Base-by-base conservation (phyloP, 192 early-diverging fungal species). In the Rhizoclosmatium sp. region DNA sequence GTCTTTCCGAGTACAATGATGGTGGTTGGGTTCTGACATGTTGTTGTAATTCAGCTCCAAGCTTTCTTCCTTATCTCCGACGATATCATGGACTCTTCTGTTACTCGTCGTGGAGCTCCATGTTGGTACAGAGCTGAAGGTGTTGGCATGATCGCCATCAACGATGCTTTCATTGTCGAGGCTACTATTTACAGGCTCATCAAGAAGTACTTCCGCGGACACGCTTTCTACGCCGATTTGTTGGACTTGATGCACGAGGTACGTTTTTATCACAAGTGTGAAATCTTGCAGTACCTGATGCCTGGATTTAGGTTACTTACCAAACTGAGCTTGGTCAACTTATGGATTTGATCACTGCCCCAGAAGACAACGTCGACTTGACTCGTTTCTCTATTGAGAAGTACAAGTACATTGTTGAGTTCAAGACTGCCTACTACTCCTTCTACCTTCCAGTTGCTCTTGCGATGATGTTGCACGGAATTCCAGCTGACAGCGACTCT, bases 341-440 rank as follows among this genome's bases (percentile, higher is more conserved):
- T 81, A 92, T 98, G 78, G 98, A 99, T 85, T 86, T 99, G 81
- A 93, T 97, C 79, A 99, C 97, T n/a, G 98, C 98, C 5, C 97
- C 98, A 78, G 97, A 99, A 84, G 93, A 95, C 82, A 79, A 97
- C 69, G 92, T 98, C 61, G 95, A 99, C 84, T 91, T 99, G 58
- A 88, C 80, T 82, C 92, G 92, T 78, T 99, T 99, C 84, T 95
- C 93, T 21, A 91, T 97, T 74, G 81, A 93, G 66, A 99, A 99
- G 79, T 91, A 96, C 85, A 82, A 90, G 39, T 98, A 95, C 84
- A 99, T 99, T 87, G 96, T 98, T 78, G 88, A 93, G 77, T 98
- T 95, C 92, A 99, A 99, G 89, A 99, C 98, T 62, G 94, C 97
- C 7, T 98, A 94, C 89, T 99, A 99, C 90, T 98, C 97, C 49